phyloP scores from a whole-genome alignment of 768 basidiomycete species.

The Leccinum variicolor region DNA sequence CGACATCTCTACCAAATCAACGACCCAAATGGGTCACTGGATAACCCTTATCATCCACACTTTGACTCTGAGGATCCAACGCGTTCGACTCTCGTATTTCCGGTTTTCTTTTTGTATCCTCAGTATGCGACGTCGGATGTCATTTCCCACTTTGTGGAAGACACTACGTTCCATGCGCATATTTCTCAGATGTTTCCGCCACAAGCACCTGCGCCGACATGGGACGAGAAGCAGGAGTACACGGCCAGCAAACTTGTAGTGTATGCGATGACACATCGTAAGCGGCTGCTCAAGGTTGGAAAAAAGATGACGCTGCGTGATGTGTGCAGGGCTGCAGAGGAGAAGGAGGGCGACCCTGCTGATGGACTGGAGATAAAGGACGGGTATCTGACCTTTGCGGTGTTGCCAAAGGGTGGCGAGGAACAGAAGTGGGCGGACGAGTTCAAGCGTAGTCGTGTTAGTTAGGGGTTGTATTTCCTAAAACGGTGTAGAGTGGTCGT shows the following conservation, averaged over 20 bases:
- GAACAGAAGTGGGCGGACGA: slow-evolving; percentile 87
- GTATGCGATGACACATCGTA: slow-evolving; percentile 77
- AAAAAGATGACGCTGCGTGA: slow-evolving; percentile 85
- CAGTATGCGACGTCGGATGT: slow-evolving; percentile 87
- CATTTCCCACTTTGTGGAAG: slow-evolving; percentile 81
- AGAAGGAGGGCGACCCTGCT: slow-evolving; percentile 50
- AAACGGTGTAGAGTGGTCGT: slow-evolving; percentile 23
- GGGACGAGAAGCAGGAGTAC: slow-evolving; percentile 78
- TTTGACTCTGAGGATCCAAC: slow-evolving; percentile 66
- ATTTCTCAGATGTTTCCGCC: slow-evolving; percentile 83
- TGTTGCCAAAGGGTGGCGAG: slow-evolving; percentile 69
- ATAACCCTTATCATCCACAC: slow-evolving; percentile 58
- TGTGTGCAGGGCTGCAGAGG: slow-evolving; percentile 62
- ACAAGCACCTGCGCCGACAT: slow-evolving; percentile 56
- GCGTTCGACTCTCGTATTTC: slow-evolving; percentile 64
- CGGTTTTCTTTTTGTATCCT: slow-evolving; percentile 93
- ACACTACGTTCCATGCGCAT: slow-evolving; percentile 77
- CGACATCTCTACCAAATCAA: slow-evolving; percentile 64
- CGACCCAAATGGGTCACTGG: slow-evolving; percentile 46
- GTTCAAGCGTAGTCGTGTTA: slow-evolving; percentile 57
- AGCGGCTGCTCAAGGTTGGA: slow-evolving; percentile 84
- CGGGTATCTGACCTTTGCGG: slow-evolving; percentile 75
- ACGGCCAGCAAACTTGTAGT: slow-evolving; percentile 59
- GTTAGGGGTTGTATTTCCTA: slow-evolving; percentile 11
- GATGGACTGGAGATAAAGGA: slow-evolving; percentile 88